Conservation (phyloP, 1,139 yeast species). For the Pichia sp. region DNA sequence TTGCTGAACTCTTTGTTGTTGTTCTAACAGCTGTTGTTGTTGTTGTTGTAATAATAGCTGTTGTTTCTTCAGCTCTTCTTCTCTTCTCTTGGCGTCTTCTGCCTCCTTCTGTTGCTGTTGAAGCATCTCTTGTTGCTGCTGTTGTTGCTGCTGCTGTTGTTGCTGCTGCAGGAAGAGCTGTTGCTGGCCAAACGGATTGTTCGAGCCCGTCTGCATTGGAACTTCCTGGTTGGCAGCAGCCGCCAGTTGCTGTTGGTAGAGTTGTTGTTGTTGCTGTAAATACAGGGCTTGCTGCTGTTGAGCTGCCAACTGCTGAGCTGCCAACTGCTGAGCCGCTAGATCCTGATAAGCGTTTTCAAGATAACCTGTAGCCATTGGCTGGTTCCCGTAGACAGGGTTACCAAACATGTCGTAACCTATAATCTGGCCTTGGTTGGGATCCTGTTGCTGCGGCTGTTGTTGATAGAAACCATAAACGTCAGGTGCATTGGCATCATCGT, state of each 20-base stretch:
- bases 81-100: slow-evolving; percentile 33
- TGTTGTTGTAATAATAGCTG: slow-evolving; percentile 28
- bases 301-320: slow-evolving; percentile 24
- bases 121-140: slow-evolving; percentile 4
- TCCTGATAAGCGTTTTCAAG: slow-evolving; percentile 34
- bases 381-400: slow-evolving; percentile 54
- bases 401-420: slow-evolving; percentile 68
- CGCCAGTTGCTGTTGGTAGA: slow-evolving; percentile 28
- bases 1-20: slow-evolving; percentile 31
- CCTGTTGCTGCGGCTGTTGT: slow-evolving; percentile 31
- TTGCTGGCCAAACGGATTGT: slow-evolving; percentile 80
- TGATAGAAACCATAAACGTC: slow-evolving; percentile 29
- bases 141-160: slow-evolving; percentile 20
- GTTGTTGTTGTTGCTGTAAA: slow-evolving; percentile 29
- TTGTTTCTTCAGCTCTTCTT: slow-evolving; percentile 32
- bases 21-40: slow-evolving; percentile 28
- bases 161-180: slow-evolving; percentile 30
- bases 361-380: slow-evolving; percentile 52
- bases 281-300: slow-evolving; percentile 27
- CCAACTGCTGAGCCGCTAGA: slow-evolving; percentile 34
- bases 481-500: slow-evolving; percentile 38
- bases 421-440: slow-evolving; percentile 24
- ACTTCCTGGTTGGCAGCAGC: slow-evolving; percentile 35
- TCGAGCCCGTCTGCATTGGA: slow-evolving; percentile 62
- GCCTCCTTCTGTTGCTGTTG: slow-evolving; percentile 25